Percentiles rank a stretch among this genome's conserved stretches.
phyloP scores from a whole-genome alignment of 306 rosid species.

The Fagus sylvatica region DNA sequence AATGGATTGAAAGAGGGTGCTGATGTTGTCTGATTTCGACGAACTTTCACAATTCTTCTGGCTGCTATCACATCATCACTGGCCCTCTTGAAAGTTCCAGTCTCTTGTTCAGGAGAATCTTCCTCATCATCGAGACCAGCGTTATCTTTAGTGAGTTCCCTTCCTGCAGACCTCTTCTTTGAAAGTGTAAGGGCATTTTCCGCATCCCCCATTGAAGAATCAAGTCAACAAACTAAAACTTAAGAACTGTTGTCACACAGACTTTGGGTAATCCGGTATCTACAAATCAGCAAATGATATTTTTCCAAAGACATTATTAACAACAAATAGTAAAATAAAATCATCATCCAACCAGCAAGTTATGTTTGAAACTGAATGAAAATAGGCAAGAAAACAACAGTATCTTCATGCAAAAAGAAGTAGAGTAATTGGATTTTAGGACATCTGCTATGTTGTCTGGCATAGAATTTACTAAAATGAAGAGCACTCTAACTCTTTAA shows the following conservation, averaged over 20 bases:
- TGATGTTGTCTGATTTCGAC: conserved; percentile 57
- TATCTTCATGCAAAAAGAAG: too few species aligned
- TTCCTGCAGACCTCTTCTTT: conserved; percentile 94
- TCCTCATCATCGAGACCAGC: conserved; percentile 84
- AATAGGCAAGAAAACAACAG: too few species aligned
- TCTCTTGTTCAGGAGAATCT: conserved; percentile 54
- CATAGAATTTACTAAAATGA: too few species aligned
- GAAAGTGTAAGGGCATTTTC: conserved; percentile 66
- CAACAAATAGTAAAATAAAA: not conserved
- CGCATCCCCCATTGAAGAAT: conserved; percentile 68
- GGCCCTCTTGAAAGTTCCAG: conserved; percentile 91
- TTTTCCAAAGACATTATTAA: conserved; percentile 8
- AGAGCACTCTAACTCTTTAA: too few species aligned
- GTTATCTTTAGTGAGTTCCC: conserved; percentile 81
- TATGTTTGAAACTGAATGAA: too few species aligned
- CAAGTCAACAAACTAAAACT: conserved; percentile 14
- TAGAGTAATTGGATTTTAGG: too few species aligned
- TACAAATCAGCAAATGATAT: conserved; percentile 30
- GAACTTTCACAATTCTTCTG: conserved; percentile 82
- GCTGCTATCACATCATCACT: conserved; percentile 85
- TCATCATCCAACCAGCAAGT: not conserved
- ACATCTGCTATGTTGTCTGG: too few species aligned
- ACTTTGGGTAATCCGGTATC: conserved; percentile 27
- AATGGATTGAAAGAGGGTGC: conserved; percentile 79
- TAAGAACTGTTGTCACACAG: not conserved